Evolutionary conservation across 2,329 filamentous ascomycete genomes (phyloP), one percentile per base, ranked within the genome.

Genomic region (Claviceps africana): DNA sequence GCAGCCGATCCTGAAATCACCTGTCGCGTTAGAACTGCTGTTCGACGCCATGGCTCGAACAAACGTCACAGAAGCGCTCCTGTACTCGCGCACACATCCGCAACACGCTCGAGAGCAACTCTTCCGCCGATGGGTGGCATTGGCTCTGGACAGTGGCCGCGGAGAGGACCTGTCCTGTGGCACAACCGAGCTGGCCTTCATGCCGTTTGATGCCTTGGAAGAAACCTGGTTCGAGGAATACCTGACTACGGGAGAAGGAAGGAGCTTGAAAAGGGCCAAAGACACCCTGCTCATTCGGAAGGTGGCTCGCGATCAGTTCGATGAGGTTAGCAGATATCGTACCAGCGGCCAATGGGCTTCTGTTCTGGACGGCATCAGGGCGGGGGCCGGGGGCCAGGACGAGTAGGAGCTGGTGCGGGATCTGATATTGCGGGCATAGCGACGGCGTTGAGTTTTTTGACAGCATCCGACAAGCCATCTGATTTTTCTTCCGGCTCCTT

Each of bases 211-310:
- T 53, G 64, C 72, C 1, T 71, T 78, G 19, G 88, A 95, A 62
- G 86, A 90, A 62, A 63, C 63, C 4, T 91, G 86, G 84, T 81
- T 94, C 56, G 80, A 84, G 57, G 78, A 84, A 28, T 84, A 77
- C 53, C 69, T 94, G 39, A 72, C 79, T 0, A 70, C 72, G 4
- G 83, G 85, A 11, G 79, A 80, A 45, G 85, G 85, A 2, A 80
- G 79, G 60, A 75, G 72, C 43, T 68, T 85, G 8, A 79, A 77
- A 56, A 79, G 78, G 25, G 81, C 85, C 3, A 83, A 79, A 62
- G 87, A 91, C 59, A 86, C 85, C 0, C 72, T 89, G 1, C 73
- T 88, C 58, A 84, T 89, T 75, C 79, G 86, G 58, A 79, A 76
- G 56, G 81, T 93, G 55, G 81, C 83, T 1, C 82, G 76, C 11